These are phyloP conservation scores for Macrocybe gigantea DNA, from an alignment of 768 basidiomycete genomes.

Conservation along the genomic window DNA sequence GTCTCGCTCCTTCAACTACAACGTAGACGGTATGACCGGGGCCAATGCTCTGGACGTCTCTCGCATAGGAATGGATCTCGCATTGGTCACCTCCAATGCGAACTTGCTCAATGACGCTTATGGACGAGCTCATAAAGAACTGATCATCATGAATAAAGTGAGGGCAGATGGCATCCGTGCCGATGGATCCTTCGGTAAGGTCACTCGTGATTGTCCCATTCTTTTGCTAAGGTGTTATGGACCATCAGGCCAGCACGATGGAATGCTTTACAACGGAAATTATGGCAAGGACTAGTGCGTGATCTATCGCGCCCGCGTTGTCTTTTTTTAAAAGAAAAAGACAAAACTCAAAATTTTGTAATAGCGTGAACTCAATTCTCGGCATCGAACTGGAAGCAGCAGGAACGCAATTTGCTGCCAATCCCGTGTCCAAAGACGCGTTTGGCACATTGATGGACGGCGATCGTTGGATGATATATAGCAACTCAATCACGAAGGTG, in stretches of 20 bases:
- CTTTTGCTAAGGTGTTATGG: constrained; percentile 34
- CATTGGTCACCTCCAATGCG: constrained; percentile 32
- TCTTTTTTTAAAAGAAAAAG: neutral
- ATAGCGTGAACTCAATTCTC: constrained; percentile 56
- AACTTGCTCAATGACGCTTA: constrained; percentile 46
- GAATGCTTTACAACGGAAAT: constrained; percentile 67
- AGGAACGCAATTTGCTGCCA: constrained; percentile 33
- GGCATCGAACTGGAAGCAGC: constrained; percentile 55
- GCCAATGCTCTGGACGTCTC: constrained; percentile 57
- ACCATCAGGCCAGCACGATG: constrained; percentile 49
- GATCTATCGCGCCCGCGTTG: neutral
- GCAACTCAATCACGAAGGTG: constrained; percentile 31
- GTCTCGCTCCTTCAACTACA: constrained; percentile 36
- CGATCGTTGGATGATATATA: constrained; percentile 46
- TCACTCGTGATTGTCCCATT: constrained; percentile 18
- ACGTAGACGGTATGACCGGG: constrained; percentile 39
- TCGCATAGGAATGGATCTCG: constrained; percentile 54
- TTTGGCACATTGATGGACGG: constrained; percentile 40
- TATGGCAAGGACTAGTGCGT: constrained; percentile 53
- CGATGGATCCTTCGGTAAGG: constrained; percentile 44
- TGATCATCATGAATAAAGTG: constrained; percentile 41
- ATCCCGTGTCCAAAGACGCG: constrained; percentile 17
- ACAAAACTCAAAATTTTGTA: neutral
- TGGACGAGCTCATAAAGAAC: constrained; percentile 44
- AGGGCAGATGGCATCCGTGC: constrained; percentile 58